Percentiles rank a stretch among this genome's conserved stretches.
Conservation (phyloP, 108 stramenopile species). For the Skeletonema grethae region DNA sequence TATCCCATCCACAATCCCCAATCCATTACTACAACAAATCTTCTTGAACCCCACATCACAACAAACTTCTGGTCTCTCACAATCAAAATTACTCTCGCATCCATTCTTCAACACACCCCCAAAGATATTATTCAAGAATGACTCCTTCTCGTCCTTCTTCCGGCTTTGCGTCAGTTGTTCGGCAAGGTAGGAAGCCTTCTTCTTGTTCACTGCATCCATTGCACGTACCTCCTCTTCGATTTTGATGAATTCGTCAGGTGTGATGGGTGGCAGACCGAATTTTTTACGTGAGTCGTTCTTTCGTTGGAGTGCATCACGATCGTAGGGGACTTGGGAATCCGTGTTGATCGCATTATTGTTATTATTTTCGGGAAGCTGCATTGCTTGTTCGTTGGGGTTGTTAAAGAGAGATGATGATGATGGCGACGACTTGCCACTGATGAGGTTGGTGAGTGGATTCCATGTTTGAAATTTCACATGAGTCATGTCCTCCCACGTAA, state of each 20-base stretch:
- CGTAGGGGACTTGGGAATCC: constrained; percentile 13
- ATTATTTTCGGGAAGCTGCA: constrained; percentile 1
- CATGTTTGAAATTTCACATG: constrained; percentile 31
- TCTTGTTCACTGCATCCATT: constrained; percentile 59
- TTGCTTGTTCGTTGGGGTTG: constrained; percentile 26
- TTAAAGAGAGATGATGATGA: constrained; percentile 35
- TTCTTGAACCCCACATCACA: constrained; percentile 88
- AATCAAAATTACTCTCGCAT: constrained; percentile 83
- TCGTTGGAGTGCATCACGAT: constrained; percentile 55
- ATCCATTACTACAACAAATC: constrained; percentile 69
- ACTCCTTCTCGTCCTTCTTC: constrained; percentile 49
- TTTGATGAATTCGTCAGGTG: constrained; percentile 72
- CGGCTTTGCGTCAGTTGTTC: constrained; percentile 25
- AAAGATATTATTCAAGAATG: constrained; percentile 71
- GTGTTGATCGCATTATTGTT: background rate
- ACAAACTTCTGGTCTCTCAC: constrained; percentile 77
- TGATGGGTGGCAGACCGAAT: constrained; percentile 77
- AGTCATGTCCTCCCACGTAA: constrained; percentile 4
- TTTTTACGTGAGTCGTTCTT: constrained; percentile 72
- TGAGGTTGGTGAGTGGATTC: constrained; percentile 17
- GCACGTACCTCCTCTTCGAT: constrained; percentile 59
- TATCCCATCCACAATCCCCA: constrained; percentile 49
- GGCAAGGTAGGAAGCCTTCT: constrained; percentile 41
- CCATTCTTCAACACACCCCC: constrained; percentile 70
- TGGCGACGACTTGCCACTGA: constrained; percentile 9